These are phyloP conservation scores for Solanum piurae DNA, from an alignment of 257 asterid genomes.

Conservation along the genomic window DNA sequence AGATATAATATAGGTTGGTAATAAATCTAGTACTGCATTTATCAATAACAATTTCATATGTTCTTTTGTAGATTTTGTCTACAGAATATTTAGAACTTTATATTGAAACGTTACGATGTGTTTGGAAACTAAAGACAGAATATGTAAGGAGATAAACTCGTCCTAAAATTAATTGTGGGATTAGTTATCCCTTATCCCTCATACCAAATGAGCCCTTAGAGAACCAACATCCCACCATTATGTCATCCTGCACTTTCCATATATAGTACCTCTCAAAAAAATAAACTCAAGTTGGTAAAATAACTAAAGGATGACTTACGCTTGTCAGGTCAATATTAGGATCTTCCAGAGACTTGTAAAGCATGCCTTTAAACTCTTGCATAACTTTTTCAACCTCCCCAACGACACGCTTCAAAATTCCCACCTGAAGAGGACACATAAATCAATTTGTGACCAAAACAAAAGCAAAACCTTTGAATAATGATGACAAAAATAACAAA, in stretches of 20 bases:
- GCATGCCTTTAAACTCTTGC: conserved; percentile 94
- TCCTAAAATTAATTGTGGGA: background rate
- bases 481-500: background rate
- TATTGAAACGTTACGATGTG: background rate
- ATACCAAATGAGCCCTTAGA: background rate
- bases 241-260: background rate
- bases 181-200: background rate
- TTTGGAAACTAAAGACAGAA: background rate
- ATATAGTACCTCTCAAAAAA: background rate
- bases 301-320: conserved; percentile 30
- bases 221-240: background rate
- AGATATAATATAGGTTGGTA: background rate
- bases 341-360: conserved; percentile 92
- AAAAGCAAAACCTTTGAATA: background rate
- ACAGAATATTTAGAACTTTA: background rate
- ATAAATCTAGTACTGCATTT: background rate
- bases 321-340: conserved; percentile 77
- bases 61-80: background rate
- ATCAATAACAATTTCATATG: background rate
- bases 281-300: background rate
- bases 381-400: conserved; percentile 96
- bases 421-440: conserved; percentile 51
- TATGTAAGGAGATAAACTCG: background rate
- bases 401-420: conserved; percentile 81
- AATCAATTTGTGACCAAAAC: background rate